phyloP scores from a whole-genome alignment of 352 stramenopile genomes.

The Phytopythium mirpurense region DNA sequence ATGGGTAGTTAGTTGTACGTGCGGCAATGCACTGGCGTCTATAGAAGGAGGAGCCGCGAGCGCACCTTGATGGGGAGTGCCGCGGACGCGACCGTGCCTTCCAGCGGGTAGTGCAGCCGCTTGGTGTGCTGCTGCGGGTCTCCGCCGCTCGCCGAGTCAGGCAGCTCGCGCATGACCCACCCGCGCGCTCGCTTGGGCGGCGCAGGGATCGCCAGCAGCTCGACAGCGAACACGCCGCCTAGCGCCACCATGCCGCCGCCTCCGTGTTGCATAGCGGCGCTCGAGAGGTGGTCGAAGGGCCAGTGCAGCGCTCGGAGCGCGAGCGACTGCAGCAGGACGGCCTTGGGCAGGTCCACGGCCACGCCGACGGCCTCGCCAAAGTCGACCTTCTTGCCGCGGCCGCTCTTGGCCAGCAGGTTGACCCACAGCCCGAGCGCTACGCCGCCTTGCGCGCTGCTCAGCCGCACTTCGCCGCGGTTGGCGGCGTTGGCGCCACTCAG shows the following conservation, averaged over 20 bases:
- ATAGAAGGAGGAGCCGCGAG: no score
- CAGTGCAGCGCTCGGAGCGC: constrained; percentile 56
- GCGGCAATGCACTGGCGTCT: no score
- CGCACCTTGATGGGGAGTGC: constrained; percentile 49
- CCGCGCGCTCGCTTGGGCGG: constrained; percentile 63
- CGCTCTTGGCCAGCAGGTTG: constrained; percentile 70
- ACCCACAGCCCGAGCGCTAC: constrained; percentile 68
- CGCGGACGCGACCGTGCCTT: constrained; percentile 66
- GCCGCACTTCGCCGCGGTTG: constrained; percentile 57
- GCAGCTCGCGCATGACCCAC: constrained; percentile 75
- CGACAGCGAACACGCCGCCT: constrained; percentile 58
- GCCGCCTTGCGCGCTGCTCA: constrained; percentile 37
- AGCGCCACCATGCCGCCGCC: constrained; percentile 33
- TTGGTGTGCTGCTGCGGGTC: constrained; percentile 50
- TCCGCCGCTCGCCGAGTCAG: constrained; percentile 14
- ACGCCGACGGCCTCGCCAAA: constrained; percentile 52
- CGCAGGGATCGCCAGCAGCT: constrained; percentile 60
- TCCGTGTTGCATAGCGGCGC: constrained; percentile 3
- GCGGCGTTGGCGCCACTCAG: constrained; percentile 12
- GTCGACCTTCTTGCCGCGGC: constrained; percentile 72
- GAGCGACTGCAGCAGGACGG: constrained; percentile 72
- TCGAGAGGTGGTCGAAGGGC: constrained; percentile 56
- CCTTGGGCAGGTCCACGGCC: constrained; percentile 71
- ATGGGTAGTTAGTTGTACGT: no score
- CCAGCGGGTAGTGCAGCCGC: constrained; percentile 64